A percentile compares a stretch with the other conserved stretches of the same genome.
These are phyloP conservation scores for Debaryomyces maramus DNA, from an alignment of 805 yeast genomes.

Conservation along the genomic window DNA sequence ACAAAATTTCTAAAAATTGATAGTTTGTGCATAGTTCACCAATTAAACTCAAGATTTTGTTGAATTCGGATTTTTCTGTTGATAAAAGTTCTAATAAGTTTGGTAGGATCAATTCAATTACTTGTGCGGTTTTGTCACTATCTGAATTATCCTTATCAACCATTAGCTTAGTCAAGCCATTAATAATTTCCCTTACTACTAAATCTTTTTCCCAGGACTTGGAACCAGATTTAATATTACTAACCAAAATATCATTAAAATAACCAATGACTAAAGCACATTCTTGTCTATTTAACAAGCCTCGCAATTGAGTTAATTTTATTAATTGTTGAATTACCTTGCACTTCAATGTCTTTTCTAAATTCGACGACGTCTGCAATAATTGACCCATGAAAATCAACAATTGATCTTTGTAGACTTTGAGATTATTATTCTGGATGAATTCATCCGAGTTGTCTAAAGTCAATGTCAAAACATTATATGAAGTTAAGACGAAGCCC, in stretches of 20 bases:
- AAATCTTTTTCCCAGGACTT: constrained; percentile 41
- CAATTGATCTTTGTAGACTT: constrained; percentile 61
- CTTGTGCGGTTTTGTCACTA: constrained; percentile 27
- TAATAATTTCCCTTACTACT: constrained; percentile 53
- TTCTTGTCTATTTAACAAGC: constrained; percentile 55
- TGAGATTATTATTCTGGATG: constrained; percentile 36
- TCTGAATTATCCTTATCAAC: constrained; percentile 12
- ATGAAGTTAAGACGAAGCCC: constrained; percentile 53
- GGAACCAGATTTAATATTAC: constrained; percentile 38
- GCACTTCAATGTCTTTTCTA: constrained; percentile 69
- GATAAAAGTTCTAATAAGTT: constrained; percentile 46
- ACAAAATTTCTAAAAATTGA: constrained; percentile 44
- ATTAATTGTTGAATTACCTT: constrained; percentile 65
- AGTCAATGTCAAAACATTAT: constrained; percentile 30
- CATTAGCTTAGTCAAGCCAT: constrained; percentile 54
- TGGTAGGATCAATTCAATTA: constrained; percentile 55
- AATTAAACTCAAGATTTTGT: constrained; percentile 20
- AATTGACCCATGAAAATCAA: constrained; percentile 68
- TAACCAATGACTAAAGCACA: constrained; percentile 61
- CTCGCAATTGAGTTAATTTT: constrained; percentile 50
- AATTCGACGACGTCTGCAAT: constrained; percentile 61
- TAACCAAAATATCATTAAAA: constrained; percentile 55
- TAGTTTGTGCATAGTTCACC: constrained; percentile 38
- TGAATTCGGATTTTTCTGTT: constrained; percentile 9
- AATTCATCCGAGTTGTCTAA: constrained; percentile 7